Evolutionary conservation across 2,329 filamentous ascomycete genomes (phyloP).

Genomic region (Mycogone perniciosa): DNA sequence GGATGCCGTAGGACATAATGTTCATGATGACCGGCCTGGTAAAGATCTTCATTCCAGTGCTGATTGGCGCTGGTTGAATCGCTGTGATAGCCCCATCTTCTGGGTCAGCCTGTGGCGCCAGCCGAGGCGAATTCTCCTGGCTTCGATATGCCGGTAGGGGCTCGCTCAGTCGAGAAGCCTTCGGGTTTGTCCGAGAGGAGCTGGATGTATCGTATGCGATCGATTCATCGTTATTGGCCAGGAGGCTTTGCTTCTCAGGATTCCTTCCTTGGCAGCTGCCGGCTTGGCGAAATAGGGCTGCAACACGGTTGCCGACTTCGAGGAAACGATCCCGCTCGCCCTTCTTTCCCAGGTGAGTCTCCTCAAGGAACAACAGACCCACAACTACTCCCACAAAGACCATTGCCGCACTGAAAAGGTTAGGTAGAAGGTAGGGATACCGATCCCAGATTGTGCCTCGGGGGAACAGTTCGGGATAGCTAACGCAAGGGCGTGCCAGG

Average conservation of each 20-base stretch:
- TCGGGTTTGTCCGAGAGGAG: neutral
- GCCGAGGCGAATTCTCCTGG: constrained; percentile 47
- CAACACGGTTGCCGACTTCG: constrained; percentile 68
- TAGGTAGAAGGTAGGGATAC: constrained; percentile 87
- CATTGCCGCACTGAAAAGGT: constrained; percentile 79
- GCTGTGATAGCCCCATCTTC: constrained; percentile 3
- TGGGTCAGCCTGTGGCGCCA: constrained; percentile 28
- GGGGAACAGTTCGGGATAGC: constrained; percentile 68
- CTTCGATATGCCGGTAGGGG: constrained; percentile 61
- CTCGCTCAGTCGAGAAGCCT: constrained; percentile 23
- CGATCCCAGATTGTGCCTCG: constrained; percentile 71
- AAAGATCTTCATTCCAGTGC: constrained; percentile 53
- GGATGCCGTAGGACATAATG: constrained; percentile 82
- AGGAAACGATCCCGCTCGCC: constrained; percentile 67
- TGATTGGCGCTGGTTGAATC: neutral
- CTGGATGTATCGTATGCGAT: constrained; percentile 53
- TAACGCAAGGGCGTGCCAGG: constrained; percentile 78
- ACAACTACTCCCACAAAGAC: constrained; percentile 69
- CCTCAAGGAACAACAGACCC: constrained; percentile 83
- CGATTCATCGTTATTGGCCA: constrained; percentile 53
- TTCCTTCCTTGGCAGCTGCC: constrained; percentile 33
- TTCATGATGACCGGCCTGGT: constrained; percentile 80
- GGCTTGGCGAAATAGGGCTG: constrained; percentile 35
- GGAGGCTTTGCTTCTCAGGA: constrained; percentile 55
- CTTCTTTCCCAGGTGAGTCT: constrained; percentile 84